Percentiles rank a stretch among this genome's conserved stretches.
phyloP scores from a whole-genome alignment of 192 early-diverging fungal genomes.

The Linnemannia zychae region DNA sequence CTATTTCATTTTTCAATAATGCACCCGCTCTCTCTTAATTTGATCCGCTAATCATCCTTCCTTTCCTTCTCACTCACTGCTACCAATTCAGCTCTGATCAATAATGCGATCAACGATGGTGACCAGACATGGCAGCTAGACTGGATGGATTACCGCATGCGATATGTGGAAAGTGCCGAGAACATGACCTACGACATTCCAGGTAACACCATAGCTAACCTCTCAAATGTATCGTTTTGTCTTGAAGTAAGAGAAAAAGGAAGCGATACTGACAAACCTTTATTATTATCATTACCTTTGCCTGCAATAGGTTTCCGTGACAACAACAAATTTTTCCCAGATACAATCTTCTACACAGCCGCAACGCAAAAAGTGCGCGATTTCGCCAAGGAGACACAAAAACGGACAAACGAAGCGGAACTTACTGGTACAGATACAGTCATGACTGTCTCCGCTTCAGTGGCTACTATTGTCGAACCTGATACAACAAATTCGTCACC shows the following conservation, averaged over 20 bases:
- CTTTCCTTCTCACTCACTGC: too few species aligned
- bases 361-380: slow-evolving; percentile 8
- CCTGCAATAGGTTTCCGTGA: slow-evolving; percentile 34
- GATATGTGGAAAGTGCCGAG: slow-evolving; percentile 9
- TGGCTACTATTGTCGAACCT: background rate
- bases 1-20: background rate
- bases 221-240: too few species aligned
- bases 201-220: slow-evolving; percentile 2
- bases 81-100: too few species aligned
- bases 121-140: slow-evolving; percentile 1
- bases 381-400: slow-evolving; percentile 2
- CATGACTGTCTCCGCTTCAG: background rate
- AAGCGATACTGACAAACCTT: too few species aligned
- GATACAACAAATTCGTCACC: too few species aligned
- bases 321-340: slow-evolving; percentile 8
- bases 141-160: slow-evolving; percentile 10
- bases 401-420: background rate
- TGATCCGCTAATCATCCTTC: too few species aligned
- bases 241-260: too few species aligned
- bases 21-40: too few species aligned
- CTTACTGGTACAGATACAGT: background rate
- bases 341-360: slow-evolving; percentile 19
- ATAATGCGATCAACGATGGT: background rate
- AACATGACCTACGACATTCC: slow-evolving; percentile 19
- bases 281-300: too few species aligned